phyloP scores from a whole-genome alignment of 805 yeast species.

The Ogataea nonfermentans region DNA sequence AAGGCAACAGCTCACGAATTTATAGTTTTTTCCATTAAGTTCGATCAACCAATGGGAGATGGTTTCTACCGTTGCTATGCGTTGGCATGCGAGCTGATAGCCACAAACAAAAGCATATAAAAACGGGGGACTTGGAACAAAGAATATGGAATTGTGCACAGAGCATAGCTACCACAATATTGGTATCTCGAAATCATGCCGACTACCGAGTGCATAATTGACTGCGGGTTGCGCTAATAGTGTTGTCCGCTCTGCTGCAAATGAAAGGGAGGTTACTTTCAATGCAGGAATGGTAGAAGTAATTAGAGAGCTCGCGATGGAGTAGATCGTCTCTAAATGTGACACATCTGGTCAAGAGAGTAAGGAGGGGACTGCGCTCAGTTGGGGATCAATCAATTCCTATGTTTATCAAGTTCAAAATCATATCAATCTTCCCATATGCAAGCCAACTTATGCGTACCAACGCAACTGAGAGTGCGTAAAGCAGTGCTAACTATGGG shows the following conservation, averaged over 20 bases:
- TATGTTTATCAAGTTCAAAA: too few relatives aligned
- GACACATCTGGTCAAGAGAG: too few relatives aligned
- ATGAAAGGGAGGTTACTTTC: too few relatives aligned
- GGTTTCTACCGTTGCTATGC: slow-evolving; percentile 2
- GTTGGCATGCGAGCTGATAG: slow-evolving; percentile 8
- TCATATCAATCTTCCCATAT: background rate
- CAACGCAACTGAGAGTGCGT: background rate
- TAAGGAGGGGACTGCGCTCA: too few relatives aligned
- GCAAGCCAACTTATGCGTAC: background rate
- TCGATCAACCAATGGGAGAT: slow-evolving; percentile 7
- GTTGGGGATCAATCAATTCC: too few relatives aligned
- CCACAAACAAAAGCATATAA: slow-evolving; percentile 7
- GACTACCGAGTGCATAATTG: slow-evolving; percentile 1
- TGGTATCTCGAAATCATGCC: background rate
- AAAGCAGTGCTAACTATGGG: background rate
- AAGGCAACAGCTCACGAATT: slow-evolving; percentile 5
- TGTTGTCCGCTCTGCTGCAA: background rate
- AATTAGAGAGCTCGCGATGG: too few relatives aligned
- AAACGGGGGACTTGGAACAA: slow-evolving; percentile 6
- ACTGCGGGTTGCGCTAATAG: background rate
- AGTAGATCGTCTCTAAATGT: too few relatives aligned
- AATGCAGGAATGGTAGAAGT: too few relatives aligned
- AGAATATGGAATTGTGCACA: slow-evolving; percentile 2
- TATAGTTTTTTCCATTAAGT: slow-evolving; percentile 9
- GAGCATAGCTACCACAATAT: slow-evolving; percentile 5